Conservation (phyloP, 1,284 basidiomycete species). For the Puccinia coronata region DNA sequence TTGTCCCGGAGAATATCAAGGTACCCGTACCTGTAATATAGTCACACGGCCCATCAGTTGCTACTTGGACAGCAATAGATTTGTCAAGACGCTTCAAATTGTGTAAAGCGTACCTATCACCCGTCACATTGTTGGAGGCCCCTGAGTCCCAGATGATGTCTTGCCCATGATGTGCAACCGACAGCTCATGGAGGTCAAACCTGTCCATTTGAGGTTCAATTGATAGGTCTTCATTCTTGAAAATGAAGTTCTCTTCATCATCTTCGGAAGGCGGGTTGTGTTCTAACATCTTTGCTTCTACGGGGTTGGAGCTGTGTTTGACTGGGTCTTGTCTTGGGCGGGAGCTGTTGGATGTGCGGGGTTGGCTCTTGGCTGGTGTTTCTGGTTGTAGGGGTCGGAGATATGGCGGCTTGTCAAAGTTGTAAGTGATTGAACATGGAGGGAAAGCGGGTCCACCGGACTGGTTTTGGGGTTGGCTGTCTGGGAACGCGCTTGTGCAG, state of each 20-base stretch:
- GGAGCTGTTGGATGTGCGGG: background rate
- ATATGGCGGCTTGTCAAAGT: background rate
- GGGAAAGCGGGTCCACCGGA: background rate
- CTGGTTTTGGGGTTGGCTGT: background rate
- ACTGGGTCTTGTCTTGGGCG: background rate
- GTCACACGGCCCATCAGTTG: background rate
- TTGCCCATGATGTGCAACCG: background rate
- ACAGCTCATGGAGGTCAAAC: background rate
- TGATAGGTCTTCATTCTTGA: background rate
- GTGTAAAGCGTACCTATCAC: background rate
- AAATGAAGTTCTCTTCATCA: background rate
- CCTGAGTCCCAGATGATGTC: slow-evolving; percentile 9
- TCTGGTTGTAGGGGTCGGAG: background rate
- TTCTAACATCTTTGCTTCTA: too few relatives aligned
- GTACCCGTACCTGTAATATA: slow-evolving; percentile 23
- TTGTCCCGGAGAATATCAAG: slow-evolving; percentile 6
- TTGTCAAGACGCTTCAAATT: background rate
- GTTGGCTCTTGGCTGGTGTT: background rate
- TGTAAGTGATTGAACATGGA: background rate
- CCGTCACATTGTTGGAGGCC: background rate
- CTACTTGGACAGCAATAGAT: background rate
- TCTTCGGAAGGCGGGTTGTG: too few relatives aligned
- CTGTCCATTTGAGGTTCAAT: background rate
- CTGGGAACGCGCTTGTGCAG: background rate
- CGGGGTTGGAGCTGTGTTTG: too few relatives aligned